phyloP scores from a whole-genome alignment of 176 grass and related monocot genomes.

The Themeda triandra region DNA sequence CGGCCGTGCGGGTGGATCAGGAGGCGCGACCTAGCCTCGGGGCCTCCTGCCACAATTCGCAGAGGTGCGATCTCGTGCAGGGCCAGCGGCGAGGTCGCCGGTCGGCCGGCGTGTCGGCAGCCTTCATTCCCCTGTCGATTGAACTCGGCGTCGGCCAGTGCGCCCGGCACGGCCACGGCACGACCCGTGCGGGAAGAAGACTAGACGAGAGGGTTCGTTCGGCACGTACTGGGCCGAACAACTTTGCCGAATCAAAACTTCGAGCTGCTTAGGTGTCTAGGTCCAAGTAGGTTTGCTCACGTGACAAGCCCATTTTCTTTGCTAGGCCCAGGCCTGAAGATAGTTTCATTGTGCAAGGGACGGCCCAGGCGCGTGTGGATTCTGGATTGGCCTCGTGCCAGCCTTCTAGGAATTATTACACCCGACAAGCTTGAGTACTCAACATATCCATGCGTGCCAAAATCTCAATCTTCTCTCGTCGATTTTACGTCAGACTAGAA shows the following conservation, averaged over 20 bases:
- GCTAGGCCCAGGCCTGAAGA: neutral
- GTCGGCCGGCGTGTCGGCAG: conserved; percentile 1
- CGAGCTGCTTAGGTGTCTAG: neutral
- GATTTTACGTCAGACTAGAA: too few relatives aligned
- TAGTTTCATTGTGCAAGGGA: neutral
- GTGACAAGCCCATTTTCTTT: neutral
- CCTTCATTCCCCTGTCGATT: neutral
- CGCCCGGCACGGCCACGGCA: neutral
- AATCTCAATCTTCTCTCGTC: neutral
- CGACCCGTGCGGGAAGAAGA: neutral
- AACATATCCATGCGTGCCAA: neutral
- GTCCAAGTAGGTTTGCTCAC: neutral
- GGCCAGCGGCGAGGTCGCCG: neutral
- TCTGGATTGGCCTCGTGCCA: neutral
- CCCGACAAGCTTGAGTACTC: neutral
- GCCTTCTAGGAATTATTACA: neutral
- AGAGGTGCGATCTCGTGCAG: neutral
- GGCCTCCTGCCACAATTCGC: neutral
- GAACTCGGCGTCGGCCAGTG: neutral
- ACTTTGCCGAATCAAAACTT: neutral
- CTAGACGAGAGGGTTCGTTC: too few relatives aligned
- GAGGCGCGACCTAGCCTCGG: neutral
- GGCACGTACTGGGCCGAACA: neutral
- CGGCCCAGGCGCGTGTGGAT: neutral
- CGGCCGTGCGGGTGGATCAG: too few relatives aligned